Evolutionary conservation across 2,329 filamentous ascomycete species (phyloP).

Genomic region (Decorospora gaudefroyi): DNA sequence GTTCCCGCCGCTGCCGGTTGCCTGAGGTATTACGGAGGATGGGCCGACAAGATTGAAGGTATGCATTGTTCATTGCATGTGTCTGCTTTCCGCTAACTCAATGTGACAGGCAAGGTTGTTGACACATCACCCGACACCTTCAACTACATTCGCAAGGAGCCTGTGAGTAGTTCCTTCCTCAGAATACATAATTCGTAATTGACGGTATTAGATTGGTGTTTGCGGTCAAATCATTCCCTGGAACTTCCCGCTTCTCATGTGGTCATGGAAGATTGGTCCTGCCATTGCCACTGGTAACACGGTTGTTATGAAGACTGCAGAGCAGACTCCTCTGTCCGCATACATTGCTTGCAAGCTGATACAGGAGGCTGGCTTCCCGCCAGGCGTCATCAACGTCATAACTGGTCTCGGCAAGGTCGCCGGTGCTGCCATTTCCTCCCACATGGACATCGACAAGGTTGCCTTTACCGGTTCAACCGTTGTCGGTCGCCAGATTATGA

Average conservation of each 20-base stretch:
- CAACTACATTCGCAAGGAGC: conserved; percentile 81
- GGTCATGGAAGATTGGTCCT: conserved; percentile 79
- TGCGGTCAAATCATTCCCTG: conserved; percentile 88
- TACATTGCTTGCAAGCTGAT: conserved; percentile 67
- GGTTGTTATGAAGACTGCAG: conserved; percentile 73
- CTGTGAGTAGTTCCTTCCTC: conserved; percentile 52
- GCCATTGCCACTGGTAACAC: conserved; percentile 74
- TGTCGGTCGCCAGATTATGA: conserved; percentile 77
- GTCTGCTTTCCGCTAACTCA: no score
- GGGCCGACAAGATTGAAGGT: conserved; percentile 90
- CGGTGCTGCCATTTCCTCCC: conserved; percentile 73
- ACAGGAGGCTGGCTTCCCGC: conserved; percentile 77
- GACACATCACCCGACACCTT: conserved; percentile 78
- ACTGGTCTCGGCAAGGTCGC: conserved; percentile 79
- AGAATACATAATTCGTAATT: conserved; percentile 7
- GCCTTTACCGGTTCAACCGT: conserved; percentile 80
- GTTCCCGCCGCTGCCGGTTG: conserved; percentile 68
- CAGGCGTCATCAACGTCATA: conserved; percentile 76
- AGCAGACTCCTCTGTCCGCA: conserved; percentile 74
- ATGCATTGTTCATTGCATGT: no score
- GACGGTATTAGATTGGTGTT: conserved; percentile 64
- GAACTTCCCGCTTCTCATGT: conserved; percentile 86
- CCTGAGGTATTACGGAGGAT: conserved; percentile 86
- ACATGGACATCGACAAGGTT: conserved; percentile 83
- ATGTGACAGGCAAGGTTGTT: conserved; percentile 85